Conservation (phyloP, 2,329 filamentous ascomycete species). For the Penicillium sp. region DNA sequence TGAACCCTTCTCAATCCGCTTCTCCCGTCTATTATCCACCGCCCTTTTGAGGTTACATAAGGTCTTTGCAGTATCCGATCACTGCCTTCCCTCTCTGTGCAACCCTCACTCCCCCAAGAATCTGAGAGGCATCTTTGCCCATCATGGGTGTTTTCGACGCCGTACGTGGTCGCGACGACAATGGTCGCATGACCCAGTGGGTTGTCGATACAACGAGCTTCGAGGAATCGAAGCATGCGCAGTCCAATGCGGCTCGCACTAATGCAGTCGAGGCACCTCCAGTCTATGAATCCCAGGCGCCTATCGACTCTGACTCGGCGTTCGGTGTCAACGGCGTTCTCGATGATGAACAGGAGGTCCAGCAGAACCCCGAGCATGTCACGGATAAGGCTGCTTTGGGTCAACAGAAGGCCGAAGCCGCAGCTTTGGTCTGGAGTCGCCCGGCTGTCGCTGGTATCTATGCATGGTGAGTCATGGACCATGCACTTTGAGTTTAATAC, state of each 20-base stretch:
- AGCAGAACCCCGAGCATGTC: conserved; percentile 24
- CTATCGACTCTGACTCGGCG: conserved; percentile 1
- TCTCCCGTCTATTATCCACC: not conserved
- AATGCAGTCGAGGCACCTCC: not conserved
- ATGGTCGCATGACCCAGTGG: conserved; percentile 16
- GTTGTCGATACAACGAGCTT: conserved; percentile 15
- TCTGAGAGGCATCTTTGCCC: not conserved
- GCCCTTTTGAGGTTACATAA: not conserved
- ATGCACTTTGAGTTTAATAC: not conserved
- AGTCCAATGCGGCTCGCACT: conserved; percentile 8
- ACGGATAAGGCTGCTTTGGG: conserved; percentile 25
- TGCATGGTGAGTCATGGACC: conserved; percentile 36
- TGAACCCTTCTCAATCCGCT: not conserved
- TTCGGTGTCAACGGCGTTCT: conserved; percentile 21
- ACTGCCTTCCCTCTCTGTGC: not conserved
- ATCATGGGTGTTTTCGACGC: conserved; percentile 24
- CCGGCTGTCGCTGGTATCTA: conserved; percentile 42
- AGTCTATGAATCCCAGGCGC: not conserved
- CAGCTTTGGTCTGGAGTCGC: conserved; percentile 50
- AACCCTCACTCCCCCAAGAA: not conserved
- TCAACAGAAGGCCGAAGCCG: conserved; percentile 49
- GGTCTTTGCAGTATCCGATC: conserved; percentile 2
- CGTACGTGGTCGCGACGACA: conserved; percentile 25
- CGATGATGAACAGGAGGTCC: conserved; percentile 30
- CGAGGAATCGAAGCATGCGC: conserved; percentile 18